A percentile compares a stretch with the other conserved stretches of the same genome.
These are phyloP conservation scores for Abelmoschus esculentus DNA, from an alignment of 345 rosid species.

Conservation along the genomic window DNA sequence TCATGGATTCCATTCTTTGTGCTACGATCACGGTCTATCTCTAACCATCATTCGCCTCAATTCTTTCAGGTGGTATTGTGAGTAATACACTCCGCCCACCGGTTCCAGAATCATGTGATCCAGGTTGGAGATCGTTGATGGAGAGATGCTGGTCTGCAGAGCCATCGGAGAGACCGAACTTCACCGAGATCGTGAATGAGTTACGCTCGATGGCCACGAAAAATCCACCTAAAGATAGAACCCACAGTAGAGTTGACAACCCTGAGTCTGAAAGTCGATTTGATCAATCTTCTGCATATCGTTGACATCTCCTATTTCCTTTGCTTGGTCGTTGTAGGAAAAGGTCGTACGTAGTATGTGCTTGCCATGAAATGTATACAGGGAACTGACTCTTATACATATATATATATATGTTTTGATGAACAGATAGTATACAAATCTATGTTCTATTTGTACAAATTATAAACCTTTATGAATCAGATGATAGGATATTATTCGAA, in stretches of 20 bases:
- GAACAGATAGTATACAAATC: too few species aligned
- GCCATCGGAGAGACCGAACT: conserved; percentile 55
- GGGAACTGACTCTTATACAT: too few species aligned
- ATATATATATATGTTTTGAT: too few species aligned
- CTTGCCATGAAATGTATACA: neutral
- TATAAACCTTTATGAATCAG: too few species aligned
- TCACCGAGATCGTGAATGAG: conserved; percentile 41
- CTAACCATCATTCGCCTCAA: neutral
- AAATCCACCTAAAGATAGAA: conserved; percentile 38
- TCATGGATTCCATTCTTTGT: conserved; percentile 15
- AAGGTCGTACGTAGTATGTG: neutral
- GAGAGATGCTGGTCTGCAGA: conserved; percentile 73
- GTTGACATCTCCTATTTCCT: neutral
- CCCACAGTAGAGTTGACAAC: neutral
- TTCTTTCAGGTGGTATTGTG: conserved; percentile 51
- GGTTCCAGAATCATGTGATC: conserved; percentile 50
- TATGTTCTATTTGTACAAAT: too few species aligned
- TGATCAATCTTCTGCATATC: neutral
- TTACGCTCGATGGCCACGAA: conserved; percentile 43
- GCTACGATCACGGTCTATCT: conserved; percentile 29
- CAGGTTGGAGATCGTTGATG: conserved; percentile 58
- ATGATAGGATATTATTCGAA: too few species aligned
- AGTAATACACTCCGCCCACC: conserved; percentile 59
- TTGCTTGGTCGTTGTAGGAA: neutral
- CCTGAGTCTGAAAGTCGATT: neutral